phyloP scores from a whole-genome alignment of 257 asterid genomes.

The Solanum rostratum region DNA sequence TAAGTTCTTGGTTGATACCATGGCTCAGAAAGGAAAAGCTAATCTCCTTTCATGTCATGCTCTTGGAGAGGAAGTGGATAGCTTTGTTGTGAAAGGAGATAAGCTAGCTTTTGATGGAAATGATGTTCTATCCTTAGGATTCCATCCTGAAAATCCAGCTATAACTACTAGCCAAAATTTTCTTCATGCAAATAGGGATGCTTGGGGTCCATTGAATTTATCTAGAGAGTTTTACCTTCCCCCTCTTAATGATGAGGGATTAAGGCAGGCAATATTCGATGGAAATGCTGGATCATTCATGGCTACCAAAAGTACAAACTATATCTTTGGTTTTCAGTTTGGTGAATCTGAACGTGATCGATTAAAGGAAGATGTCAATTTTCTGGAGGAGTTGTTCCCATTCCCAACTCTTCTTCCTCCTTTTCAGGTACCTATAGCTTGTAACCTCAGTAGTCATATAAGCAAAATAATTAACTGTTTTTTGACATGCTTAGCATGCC shows the following conservation, averaged over 20 bases:
- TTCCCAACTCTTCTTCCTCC: slow-evolving; percentile 91
- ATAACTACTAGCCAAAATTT: slow-evolving; percentile 50
- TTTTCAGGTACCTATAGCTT: slow-evolving; percentile 40
- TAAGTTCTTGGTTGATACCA: slow-evolving; percentile 50
- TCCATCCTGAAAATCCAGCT: slow-evolving; percentile 70
- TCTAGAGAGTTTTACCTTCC: slow-evolving; percentile 67
- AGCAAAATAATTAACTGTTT: not conserved
- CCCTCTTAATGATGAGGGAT: slow-evolving; percentile 69
- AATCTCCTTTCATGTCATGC: slow-evolving; percentile 6
- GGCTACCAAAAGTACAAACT: slow-evolving; percentile 43
- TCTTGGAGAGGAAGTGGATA: slow-evolving; percentile 16
- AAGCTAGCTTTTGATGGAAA: slow-evolving; percentile 7
- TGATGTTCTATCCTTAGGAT: slow-evolving; percentile 21
- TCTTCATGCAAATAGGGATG: slow-evolving; percentile 42
- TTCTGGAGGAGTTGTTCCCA: slow-evolving; percentile 70
- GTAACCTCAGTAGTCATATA: not conserved
- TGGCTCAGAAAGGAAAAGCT: slow-evolving; percentile 28
- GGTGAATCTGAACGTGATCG: slow-evolving; percentile 46
- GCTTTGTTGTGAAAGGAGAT: slow-evolving; percentile 11
- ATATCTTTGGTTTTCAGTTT: slow-evolving; percentile 51
- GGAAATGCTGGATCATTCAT: slow-evolving; percentile 20
- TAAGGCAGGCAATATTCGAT: slow-evolving; percentile 59
- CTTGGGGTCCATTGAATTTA: slow-evolving; percentile 67
- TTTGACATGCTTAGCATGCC: not conserved
- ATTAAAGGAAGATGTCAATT: slow-evolving; percentile 45